Percentiles rank a stretch among this genome's conserved stretches.
Evolutionary conservation across 768 basidiomycete genomes (phyloP).

Genomic region (Agaricus bisporus): DNA sequence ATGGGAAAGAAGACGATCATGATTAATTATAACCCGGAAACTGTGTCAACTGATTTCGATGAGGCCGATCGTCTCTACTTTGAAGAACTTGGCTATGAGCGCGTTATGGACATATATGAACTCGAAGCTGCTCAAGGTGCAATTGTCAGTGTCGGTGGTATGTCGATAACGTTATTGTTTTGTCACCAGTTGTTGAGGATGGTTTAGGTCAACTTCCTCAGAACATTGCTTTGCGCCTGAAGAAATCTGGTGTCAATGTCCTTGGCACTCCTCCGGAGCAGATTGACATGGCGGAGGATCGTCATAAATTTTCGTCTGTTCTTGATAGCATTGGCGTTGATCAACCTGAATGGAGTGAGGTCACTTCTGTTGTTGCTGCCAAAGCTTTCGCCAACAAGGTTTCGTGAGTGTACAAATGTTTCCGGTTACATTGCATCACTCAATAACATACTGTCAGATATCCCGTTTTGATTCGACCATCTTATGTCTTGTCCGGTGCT

Average conservation of each 20-base stretch:
- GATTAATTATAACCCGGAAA: conserved; percentile 99
- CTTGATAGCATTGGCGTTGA: conserved; percentile 94
- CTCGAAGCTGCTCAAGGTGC: conserved; percentile 90
- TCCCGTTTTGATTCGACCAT: conserved; percentile 96
- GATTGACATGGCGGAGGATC: conserved; percentile 97
- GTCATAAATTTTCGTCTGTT: conserved; percentile 98
- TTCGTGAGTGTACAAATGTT: conserved; percentile 38
- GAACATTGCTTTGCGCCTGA: conserved; percentile 95
- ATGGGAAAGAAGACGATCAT: conserved; percentile 96
- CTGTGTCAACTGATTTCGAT: conserved; percentile 98
- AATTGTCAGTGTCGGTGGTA: conserved; percentile 94
- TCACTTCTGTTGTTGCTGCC: conserved; percentile 80
- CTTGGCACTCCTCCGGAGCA: conserved; percentile 92
- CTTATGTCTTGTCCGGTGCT: conserved; percentile 96
- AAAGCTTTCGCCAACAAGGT: conserved; percentile 88
- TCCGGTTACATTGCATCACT: not conserved
- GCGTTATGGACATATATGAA: conserved; percentile 99
- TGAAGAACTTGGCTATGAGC: conserved; percentile 95
- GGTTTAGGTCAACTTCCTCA: conserved; percentile 87
- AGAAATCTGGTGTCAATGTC: conserved; percentile 85
- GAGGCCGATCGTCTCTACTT: conserved; percentile 99
- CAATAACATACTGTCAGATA: conserved; percentile 47
- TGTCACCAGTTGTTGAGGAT: not conserved
- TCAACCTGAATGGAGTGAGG: conserved; percentile 95
- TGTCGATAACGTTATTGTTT: conserved; percentile 17